Conservation (phyloP, 2,329 filamentous ascomycete species). For the Tolypocladium inflatum region DNA sequence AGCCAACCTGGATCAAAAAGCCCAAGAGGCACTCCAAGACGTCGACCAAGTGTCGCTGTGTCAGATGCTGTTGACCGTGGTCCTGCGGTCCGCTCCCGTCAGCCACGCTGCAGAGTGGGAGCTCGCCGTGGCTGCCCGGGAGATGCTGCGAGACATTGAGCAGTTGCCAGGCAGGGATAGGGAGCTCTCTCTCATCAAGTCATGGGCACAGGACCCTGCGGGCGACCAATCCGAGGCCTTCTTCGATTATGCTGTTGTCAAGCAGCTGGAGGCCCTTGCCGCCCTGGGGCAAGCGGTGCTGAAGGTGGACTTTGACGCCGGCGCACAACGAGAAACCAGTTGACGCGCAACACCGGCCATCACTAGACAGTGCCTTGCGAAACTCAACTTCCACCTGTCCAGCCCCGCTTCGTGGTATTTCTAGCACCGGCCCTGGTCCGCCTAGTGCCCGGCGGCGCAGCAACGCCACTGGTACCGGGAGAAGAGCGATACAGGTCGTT, state of each 20-base stretch:
- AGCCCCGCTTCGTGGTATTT: slow-evolving; percentile 1
- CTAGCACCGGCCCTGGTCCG: slow-evolving; percentile 2
- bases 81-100: slow-evolving; percentile 29
- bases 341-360: background rate
- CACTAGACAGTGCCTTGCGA: background rate
- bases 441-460: background rate
- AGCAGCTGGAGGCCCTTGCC: slow-evolving; percentile 37
- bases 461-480: background rate
- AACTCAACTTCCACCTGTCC: slow-evolving; percentile 4
- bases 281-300: slow-evolving; percentile 34
- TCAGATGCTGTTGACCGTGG: slow-evolving; percentile 42
- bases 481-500: slow-evolving; percentile 9
- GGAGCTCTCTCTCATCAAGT: slow-evolving; percentile 31
- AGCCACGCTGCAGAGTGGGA: slow-evolving; percentile 37
- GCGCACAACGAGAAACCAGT: background rate
- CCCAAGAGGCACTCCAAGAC: slow-evolving; percentile 23
- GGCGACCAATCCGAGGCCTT: slow-evolving; percentile 31
- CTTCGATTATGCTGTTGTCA: slow-evolving; percentile 38
- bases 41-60: slow-evolving; percentile 44
- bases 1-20: slow-evolving; percentile 11
- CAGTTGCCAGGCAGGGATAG: slow-evolving; percentile 33
- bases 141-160: slow-evolving; percentile 40
- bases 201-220: slow-evolving; percentile 32
- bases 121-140: slow-evolving; percentile 30
- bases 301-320: slow-evolving; percentile 25